A percentile compares a stretch with the other conserved stretches of the same genome.
These are phyloP conservation scores for Iberis pinnata DNA, from an alignment of 345 rosid species.

Conservation along the genomic window DNA sequence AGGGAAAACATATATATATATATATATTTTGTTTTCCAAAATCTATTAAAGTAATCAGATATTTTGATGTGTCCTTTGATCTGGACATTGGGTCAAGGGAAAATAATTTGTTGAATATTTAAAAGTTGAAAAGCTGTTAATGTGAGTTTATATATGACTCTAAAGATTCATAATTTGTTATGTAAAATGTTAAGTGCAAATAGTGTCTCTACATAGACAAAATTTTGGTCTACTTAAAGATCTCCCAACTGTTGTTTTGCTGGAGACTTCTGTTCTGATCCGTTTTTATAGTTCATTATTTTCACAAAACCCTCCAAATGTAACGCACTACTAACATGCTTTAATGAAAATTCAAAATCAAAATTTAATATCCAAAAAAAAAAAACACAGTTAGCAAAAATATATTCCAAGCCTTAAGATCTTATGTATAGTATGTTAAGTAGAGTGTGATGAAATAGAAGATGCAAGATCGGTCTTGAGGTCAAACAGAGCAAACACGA, in stretches of 20 bases:
- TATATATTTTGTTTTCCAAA: too few relatives aligned
- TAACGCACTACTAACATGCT: too few relatives aligned
- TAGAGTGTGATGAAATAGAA: too few relatives aligned
- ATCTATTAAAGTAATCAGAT: not conserved
- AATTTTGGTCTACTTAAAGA: not conserved
- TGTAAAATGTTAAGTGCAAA: constrained; percentile 2
- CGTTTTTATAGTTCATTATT: not conserved
- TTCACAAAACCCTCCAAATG: too few relatives aligned
- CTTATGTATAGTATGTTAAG: too few relatives aligned
- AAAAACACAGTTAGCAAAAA: too few relatives aligned
- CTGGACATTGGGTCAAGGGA: constrained; percentile 9
- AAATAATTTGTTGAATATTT: not conserved
- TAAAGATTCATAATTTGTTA: constrained; percentile 3
- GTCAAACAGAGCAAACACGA: too few relatives aligned
- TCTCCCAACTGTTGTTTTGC: constrained; percentile 18
- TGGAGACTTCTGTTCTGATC: constrained; percentile 11
- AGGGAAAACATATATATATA: too few relatives aligned
- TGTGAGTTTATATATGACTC: constrained; percentile 15
- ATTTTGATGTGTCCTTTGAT: constrained; percentile 13
- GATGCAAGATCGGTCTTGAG: too few relatives aligned
- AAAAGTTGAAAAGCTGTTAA: constrained; percentile 2
- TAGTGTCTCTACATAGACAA: constrained; percentile 22
- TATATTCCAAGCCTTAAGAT: too few relatives aligned
- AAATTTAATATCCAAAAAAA: too few relatives aligned
- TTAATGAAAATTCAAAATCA: too few relatives aligned